A percentile compares a stretch with the other conserved stretches of the same genome.
Conservation (phyloP, 306 rosid species). For the Cajanus cajan region DNA sequence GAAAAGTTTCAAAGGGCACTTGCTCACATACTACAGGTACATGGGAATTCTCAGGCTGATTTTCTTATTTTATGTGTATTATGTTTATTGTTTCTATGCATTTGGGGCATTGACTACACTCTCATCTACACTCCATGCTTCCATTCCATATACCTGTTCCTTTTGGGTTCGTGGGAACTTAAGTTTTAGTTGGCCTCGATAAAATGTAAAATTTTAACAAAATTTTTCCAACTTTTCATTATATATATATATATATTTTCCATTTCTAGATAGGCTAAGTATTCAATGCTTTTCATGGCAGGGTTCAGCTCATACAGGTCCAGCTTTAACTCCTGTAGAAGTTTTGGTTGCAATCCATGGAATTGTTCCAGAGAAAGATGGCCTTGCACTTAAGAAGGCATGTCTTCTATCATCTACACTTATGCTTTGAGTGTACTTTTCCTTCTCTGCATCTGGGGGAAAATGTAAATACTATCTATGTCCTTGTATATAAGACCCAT, state of each 20-base stretch:
- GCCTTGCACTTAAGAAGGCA: slow-evolving; percentile 88
- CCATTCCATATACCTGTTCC: slow-evolving; percentile 6
- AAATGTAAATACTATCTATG: neutral
- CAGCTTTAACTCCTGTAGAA: slow-evolving; percentile 92
- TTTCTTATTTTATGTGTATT: slow-evolving; percentile 16
- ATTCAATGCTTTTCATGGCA: slow-evolving; percentile 40
- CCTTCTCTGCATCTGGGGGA: neutral
- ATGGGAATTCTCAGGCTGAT: slow-evolving; percentile 28
- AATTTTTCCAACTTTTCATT: neutral
- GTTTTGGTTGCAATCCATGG: slow-evolving; percentile 96
- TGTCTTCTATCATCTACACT: slow-evolving; percentile 30
- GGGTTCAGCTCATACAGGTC: slow-evolving; percentile 99
- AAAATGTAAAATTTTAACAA: slow-evolving; percentile 8
- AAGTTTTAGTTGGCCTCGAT: neutral
- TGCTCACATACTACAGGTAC: slow-evolving; percentile 96
- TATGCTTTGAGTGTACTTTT: neutral
- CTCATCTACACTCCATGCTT: neutral
- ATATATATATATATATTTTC: slow-evolving; percentile 4
- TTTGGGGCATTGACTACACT: neutral
- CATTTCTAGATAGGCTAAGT: slow-evolving; percentile 27
- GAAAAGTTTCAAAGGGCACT: slow-evolving; percentile 98
- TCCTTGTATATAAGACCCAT: too few relatives aligned
- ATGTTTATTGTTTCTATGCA: slow-evolving; percentile 1
- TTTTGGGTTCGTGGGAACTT: slow-evolving; percentile 12
- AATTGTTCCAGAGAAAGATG: slow-evolving; percentile 87